A percentile compares a stretch with the other conserved stretches of the same genome.
phyloP scores from a whole-genome alignment of 805 yeast genomes.

The Candida krabiensis region DNA sequence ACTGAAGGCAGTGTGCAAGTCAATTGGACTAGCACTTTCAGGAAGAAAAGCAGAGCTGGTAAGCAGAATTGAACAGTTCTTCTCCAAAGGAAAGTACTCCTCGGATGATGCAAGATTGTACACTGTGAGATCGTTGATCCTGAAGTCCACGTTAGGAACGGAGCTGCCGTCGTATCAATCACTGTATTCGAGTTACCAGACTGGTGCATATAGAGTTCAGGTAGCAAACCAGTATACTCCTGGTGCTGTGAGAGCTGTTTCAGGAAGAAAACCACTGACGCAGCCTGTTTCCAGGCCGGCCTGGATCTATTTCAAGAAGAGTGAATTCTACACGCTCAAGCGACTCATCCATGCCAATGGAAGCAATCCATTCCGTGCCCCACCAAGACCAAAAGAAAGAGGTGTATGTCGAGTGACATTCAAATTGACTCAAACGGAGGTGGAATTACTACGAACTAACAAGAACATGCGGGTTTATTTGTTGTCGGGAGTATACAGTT shows the following conservation, averaged over 20 bases:
- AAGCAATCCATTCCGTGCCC: constrained; percentile 45
- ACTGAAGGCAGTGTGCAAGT: constrained; percentile 51
- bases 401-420: constrained; percentile 47
- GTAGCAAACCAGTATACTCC: constrained; percentile 23
- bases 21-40: constrained; percentile 45
- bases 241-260: not conserved
- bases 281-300: constrained; percentile 30
- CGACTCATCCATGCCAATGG: constrained; percentile 40
- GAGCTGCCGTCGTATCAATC: constrained; percentile 40
- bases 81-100: constrained; percentile 40
- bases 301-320: constrained; percentile 48
- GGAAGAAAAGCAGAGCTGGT: constrained; percentile 66
- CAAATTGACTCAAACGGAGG: constrained; percentile 43
- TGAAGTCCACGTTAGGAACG: constrained; percentile 32
- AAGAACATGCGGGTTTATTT: constrained; percentile 44
- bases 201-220: constrained; percentile 23
- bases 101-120: constrained; percentile 43
- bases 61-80: constrained; percentile 49
- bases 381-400: constrained; percentile 41
- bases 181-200: constrained; percentile 19
- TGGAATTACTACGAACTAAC: constrained; percentile 32
- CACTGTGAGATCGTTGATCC: constrained; percentile 45
- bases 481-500: constrained; percentile 50
- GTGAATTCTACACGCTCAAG: constrained; percentile 56
- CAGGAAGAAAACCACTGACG: constrained; percentile 1